These are phyloP conservation scores for Penicillium paxilli DNA, from an alignment of 495 filamentous ascomycete genomes.

Conservation along the genomic window DNA sequence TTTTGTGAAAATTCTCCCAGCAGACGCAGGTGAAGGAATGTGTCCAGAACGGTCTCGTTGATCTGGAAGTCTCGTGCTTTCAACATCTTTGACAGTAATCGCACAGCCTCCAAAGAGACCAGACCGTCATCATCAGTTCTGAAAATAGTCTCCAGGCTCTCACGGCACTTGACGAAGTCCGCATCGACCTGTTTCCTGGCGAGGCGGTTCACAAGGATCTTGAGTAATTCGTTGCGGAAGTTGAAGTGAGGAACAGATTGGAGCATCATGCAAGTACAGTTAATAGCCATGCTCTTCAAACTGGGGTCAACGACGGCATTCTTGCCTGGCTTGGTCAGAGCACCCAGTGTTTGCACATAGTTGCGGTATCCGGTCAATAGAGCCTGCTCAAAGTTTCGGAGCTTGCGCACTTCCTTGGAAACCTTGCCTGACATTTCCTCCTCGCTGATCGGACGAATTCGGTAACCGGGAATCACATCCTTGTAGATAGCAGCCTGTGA, in stretches of 20 bases:
- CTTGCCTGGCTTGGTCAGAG: constrained; percentile 55
- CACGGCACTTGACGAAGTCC: constrained; percentile 74
- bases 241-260: constrained; percentile 92
- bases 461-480: constrained; percentile 92
- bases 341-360: constrained; percentile 73
- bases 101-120: constrained; percentile 82
- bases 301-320: constrained; percentile 34
- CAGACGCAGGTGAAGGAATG: constrained; percentile 86
- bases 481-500: constrained; percentile 91
- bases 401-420: constrained; percentile 84
- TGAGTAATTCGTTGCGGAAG: constrained; percentile 81
- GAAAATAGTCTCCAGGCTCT: constrained; percentile 80
- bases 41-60: constrained; percentile 83
- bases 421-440: constrained; percentile 73
- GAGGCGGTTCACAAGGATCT: constrained; percentile 81
- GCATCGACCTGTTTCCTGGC: constrained; percentile 65
- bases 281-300: constrained; percentile 72
- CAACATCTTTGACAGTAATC: constrained; percentile 90
- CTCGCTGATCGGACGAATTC: constrained; percentile 79
- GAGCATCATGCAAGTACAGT: constrained; percentile 79
- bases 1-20: constrained; percentile 84
- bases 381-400: constrained; percentile 80
- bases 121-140: constrained; percentile 84
- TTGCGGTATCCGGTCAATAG: constrained; percentile 77
- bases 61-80: constrained; percentile 76